Conservation (phyloP, 2,329 filamentous ascomycete genomes). For the Orbilia quercus region DNA sequence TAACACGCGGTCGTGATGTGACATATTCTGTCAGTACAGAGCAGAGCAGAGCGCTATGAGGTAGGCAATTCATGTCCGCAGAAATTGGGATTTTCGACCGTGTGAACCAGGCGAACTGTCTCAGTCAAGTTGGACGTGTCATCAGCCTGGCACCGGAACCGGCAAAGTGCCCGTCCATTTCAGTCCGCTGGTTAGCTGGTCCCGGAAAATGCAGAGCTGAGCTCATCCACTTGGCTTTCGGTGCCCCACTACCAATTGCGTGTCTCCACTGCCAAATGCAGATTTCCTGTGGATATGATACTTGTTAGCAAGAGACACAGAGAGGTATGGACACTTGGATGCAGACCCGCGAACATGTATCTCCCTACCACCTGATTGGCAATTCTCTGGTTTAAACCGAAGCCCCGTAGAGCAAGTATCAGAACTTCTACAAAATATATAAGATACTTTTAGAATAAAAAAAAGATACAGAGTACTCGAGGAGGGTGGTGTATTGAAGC, state of each 20-base stretch:
- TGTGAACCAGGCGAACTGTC: too few species aligned
- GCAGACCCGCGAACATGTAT: background rate
- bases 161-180: slow-evolving; percentile 38
- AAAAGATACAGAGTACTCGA: too few species aligned
- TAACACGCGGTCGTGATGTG: too few species aligned
- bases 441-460: background rate
- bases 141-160: slow-evolving; percentile 35
- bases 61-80: too few species aligned
- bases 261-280: background rate
- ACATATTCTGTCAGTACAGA: too few species aligned
- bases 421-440: background rate
- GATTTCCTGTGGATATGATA: background rate
- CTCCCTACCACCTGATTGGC: too few species aligned
- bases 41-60: too few species aligned
- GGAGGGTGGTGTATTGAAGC: too few species aligned
- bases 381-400: background rate
- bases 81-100: too few species aligned
- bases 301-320: too few species aligned
- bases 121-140: background rate
- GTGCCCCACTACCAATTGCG: slow-evolving; percentile 5
- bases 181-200: slow-evolving; percentile 17
- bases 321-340: too few species aligned
- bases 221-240: slow-evolving; percentile 24
- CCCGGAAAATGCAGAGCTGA: slow-evolving; percentile 42
- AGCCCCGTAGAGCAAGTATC: background rate